These are phyloP conservation scores for Chiua virens DNA, from an alignment of 768 basidiomycete species.

Conservation along the genomic window DNA sequence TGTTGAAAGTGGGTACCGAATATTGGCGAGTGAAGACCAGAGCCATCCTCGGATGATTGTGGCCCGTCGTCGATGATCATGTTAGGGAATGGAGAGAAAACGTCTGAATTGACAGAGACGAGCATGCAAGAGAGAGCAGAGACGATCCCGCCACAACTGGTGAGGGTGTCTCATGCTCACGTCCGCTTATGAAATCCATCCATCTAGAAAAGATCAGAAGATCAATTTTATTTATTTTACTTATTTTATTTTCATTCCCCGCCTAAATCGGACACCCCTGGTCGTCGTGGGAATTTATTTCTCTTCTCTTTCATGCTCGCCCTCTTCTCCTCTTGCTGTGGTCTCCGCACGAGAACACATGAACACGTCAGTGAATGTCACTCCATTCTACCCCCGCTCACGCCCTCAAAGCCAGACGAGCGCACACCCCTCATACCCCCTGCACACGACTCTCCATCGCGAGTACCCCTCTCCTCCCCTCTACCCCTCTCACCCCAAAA, in stretches of 20 bases:
- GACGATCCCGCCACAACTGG: conserved; percentile 41
- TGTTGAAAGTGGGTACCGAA: conserved; percentile 52
- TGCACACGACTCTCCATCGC: conserved; percentile 25
- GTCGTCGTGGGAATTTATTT: conserved; percentile 17
- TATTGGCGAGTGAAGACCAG: conserved; percentile 72
- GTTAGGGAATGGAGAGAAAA: conserved; percentile 56
- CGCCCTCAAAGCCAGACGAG: conserved; percentile 16
- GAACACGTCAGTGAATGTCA: not conserved
- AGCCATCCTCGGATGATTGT: conserved; percentile 75
- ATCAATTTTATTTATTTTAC: conserved; percentile 14
- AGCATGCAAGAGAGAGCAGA: conserved; percentile 50
- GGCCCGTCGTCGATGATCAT: conserved; percentile 62
- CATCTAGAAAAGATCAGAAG: conserved; percentile 34
- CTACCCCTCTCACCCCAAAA: not conserved
- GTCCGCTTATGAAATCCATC: conserved; percentile 39
- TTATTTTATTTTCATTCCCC: conserved; percentile 13
- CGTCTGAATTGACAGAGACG: conserved; percentile 51
- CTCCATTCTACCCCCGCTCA: not conserved
- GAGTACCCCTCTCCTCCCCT: conserved; percentile 3
- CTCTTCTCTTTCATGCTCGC: conserved; percentile 24
- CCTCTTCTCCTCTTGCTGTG: conserved; percentile 30
- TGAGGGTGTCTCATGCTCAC: conserved; percentile 49
- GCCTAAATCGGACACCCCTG: conserved; percentile 32
- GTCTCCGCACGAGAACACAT: conserved; percentile 21
- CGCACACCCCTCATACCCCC: conserved; percentile 31